A percentile compares a stretch with the other conserved stretches of the same genome.
These are phyloP conservation scores for Huntiella abstrusa DNA, from an alignment of 2,329 filamentous ascomycete species.

Conservation along the genomic window DNA sequence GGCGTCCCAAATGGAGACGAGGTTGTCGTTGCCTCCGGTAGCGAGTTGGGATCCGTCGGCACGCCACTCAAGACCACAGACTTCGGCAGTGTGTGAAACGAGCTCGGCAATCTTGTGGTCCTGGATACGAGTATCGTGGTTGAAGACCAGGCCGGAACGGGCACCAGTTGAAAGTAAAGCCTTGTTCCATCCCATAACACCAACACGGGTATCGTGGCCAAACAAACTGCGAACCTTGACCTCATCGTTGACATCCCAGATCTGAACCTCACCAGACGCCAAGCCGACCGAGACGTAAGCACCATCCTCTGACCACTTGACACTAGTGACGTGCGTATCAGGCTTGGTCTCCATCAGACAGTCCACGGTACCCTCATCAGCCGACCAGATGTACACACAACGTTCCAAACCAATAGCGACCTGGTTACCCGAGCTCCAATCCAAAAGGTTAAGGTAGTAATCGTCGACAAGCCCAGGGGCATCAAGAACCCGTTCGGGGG, in stretches of 20 bases:
- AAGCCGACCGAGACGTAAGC: conserved; percentile 92
- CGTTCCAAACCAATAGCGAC: conserved; percentile 94
- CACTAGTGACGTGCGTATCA: conserved; percentile 92
- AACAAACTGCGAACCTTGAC: conserved; percentile 97
- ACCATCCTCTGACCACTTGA: conserved; percentile 96
- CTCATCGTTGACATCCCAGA: conserved; percentile 94
- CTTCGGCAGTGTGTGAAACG: conserved; percentile 89
- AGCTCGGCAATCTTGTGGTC: conserved; percentile 98
- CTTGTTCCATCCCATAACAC: conserved; percentile 99
- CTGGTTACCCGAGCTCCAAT: conserved; percentile 97
- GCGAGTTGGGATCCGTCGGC: conserved; percentile 91
- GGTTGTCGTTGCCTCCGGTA: conserved; percentile 95
- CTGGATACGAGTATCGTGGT: conserved; percentile 94
- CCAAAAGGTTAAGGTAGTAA: conserved; percentile 96
- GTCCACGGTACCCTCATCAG: conserved; percentile 75
- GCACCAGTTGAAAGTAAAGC: conserved; percentile 90
- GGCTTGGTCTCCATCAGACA: conserved; percentile 72
- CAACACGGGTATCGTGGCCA: conserved; percentile 88
- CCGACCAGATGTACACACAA: conserved; percentile 96
- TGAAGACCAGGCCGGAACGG: conserved; percentile 86
- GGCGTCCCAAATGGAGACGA: conserved; percentile 98
- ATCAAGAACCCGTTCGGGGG: conserved; percentile 88
- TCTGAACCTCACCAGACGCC: conserved; percentile 90
- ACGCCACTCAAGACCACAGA: conserved; percentile 95
- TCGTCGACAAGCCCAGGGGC: conserved; percentile 92